Base-by-base conservation (phyloP, 495 filamentous ascomycete genomes). In the Haplographium delicatum region DNA sequence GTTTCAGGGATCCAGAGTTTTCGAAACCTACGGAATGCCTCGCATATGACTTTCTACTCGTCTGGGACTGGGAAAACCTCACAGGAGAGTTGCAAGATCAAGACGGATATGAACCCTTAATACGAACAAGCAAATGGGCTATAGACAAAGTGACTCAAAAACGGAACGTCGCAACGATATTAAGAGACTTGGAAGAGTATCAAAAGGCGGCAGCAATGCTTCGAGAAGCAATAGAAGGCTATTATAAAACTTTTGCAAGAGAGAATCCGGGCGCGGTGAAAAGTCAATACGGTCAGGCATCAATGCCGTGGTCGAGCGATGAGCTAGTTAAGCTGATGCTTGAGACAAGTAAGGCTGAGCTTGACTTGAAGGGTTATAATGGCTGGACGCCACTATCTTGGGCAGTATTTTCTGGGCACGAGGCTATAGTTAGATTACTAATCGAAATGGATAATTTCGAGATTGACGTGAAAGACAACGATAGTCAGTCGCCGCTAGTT, bases 1-100 rank as follows among this genome's bases (percentile, higher is more conserved):
- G 22, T 48, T 2, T 37, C 16, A 31, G 38, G 26, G 16, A 31
- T 26, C 30, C 15, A 50, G 31, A 54, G 33, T 15, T 34, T 40
- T 49, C 18, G 31, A 15, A 15, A 23, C 54, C 49, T 22, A 42
- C 35, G 41, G 59, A 27, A 54, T 9, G 18, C 26, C 54, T 58
- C 44, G n/a, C 40, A 33, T 44, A 15, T 24, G 37, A 56, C 37
- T 54, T 61, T 44, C 35, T 61, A 43, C 54, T 63, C 26, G 51
- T 61, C 51, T 63, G 61, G 57, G 18, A 59, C 50, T 46, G 28
- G 50, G 42, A 53, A 53, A 39, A 37, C 4, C 30, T 31, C 31
- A 22, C 6, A 22, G 50, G 10, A 7, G n/a, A 40, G 33, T 39
- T 27, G 28, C 50, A 53, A 33, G 24, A 43, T 53, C 50, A 33